phyloP scores from a whole-genome alignment of 768 basidiomycete species.

The Lactarius psammicola region DNA sequence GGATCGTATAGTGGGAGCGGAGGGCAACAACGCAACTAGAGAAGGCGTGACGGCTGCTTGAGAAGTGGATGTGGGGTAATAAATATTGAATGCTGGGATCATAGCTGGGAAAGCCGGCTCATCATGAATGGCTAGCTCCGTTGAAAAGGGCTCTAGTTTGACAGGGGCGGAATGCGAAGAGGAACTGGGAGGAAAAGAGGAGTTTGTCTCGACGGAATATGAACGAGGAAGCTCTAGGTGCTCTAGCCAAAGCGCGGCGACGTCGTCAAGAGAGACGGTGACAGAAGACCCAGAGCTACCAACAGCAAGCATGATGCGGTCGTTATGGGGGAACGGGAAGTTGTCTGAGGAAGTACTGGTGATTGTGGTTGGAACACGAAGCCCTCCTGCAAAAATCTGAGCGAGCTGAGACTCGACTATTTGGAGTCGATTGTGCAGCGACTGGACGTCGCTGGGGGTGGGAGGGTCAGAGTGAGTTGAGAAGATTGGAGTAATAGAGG shows the following conservation, averaged over 20 bases:
- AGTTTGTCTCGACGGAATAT: slow-evolving; percentile 28
- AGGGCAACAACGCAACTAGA: slow-evolving; percentile 43
- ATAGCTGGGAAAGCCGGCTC: slow-evolving; percentile 30
- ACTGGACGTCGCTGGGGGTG: slow-evolving; percentile 65
- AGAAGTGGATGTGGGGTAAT: slow-evolving; percentile 28
- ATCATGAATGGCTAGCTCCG: slow-evolving; percentile 22
- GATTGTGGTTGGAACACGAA: slow-evolving; percentile 18
- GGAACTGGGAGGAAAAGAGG: slow-evolving; percentile 19
- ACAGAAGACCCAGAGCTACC: slow-evolving; percentile 47
- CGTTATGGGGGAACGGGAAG: slow-evolving; percentile 35
- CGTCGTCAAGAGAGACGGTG: slow-evolving; percentile 54
- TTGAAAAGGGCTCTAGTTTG: slow-evolving; percentile 24
- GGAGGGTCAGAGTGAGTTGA: neutral
- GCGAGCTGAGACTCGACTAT: slow-evolving; percentile 63
- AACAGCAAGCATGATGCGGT: slow-evolving; percentile 41
- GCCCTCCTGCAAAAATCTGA: slow-evolving; percentile 37
- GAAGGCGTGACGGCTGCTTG: slow-evolving; percentile 40
- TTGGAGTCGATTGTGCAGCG: slow-evolving; percentile 76
- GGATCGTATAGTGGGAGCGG: slow-evolving; percentile 39
- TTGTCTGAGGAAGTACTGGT: slow-evolving; percentile 21
- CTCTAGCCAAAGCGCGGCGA: slow-evolving; percentile 61
- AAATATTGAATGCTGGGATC: slow-evolving; percentile 21
- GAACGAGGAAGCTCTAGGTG: slow-evolving; percentile 41
- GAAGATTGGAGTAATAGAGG: neutral
- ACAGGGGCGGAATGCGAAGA: slow-evolving; percentile 26